Conservation (phyloP, 345 rosid species). For the Corchorus olitorius region DNA sequence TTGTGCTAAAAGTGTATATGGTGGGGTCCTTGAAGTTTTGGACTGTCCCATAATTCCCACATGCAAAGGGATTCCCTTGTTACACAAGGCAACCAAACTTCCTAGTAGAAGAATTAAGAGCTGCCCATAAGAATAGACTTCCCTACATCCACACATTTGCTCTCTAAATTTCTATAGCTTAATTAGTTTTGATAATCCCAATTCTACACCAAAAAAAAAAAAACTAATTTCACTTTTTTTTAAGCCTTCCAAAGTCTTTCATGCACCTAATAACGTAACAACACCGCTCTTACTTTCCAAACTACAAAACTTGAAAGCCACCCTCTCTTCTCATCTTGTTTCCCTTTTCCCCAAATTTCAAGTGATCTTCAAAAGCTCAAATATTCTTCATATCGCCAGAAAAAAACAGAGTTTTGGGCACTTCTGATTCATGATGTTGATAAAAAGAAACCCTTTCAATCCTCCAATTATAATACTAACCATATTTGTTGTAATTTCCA, state of each 20-base stretch:
- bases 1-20: background rate
- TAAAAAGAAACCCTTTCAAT: constrained; percentile 5
- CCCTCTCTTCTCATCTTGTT: background rate
- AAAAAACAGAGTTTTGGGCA: constrained; percentile 26
- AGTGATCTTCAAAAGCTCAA: background rate
- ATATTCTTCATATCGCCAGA: background rate
- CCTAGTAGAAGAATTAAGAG: background rate
- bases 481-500: constrained; percentile 29
- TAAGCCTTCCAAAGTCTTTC: constrained; percentile 12
- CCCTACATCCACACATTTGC: constrained; percentile 28
- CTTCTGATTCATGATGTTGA: constrained; percentile 5
- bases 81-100: constrained; percentile 16
- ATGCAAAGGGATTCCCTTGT: constrained; percentile 32
- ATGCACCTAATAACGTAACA: constrained; percentile 36
- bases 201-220: background rate
- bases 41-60: constrained; percentile 31
- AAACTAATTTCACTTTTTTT: constrained; percentile 5
- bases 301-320: background rate
- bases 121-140: constrained; percentile 10
- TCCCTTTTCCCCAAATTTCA: background rate
- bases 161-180: background rate
- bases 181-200: background rate
- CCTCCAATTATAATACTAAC: background rate
- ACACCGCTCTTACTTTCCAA: background rate
- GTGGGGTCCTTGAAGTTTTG: constrained; percentile 24